Evolutionary conservation across 2,329 filamentous ascomycete genomes (phyloP).

Genomic region (Monilinia fructigena): DNA sequence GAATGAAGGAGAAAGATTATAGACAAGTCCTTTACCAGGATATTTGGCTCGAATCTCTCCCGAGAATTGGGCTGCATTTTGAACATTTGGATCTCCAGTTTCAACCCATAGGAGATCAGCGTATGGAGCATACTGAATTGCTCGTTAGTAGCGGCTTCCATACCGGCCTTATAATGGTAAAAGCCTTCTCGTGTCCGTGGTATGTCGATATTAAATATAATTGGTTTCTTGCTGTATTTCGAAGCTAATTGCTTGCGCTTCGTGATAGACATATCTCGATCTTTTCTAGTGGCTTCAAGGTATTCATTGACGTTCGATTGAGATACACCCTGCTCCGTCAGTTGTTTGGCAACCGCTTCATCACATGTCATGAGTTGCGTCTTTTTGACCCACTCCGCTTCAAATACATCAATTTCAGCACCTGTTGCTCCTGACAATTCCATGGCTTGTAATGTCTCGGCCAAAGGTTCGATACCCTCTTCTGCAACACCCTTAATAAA

Average conservation of each 20-base stretch:
- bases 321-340: slow-evolving; percentile 63
- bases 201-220: slow-evolving; percentile 87
- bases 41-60: slow-evolving; percentile 67
- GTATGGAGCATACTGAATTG: slow-evolving; percentile 85
- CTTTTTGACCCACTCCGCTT: slow-evolving; percentile 83
- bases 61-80: slow-evolving; percentile 73
- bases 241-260: slow-evolving; percentile 72
- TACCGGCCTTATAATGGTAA: slow-evolving; percentile 85
- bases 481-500: slow-evolving; percentile 89
- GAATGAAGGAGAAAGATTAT: slow-evolving; percentile 95
- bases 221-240: slow-evolving; percentile 62
- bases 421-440: slow-evolving; percentile 75
- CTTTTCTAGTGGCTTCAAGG: slow-evolving; percentile 56
- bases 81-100: slow-evolving; percentile 83
- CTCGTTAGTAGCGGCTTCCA: slow-evolving; percentile 84
- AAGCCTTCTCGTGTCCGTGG: slow-evolving; percentile 91
- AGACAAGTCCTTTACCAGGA: slow-evolving; percentile 86
- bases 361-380: slow-evolving; percentile 88
- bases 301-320: slow-evolving; percentile 67
- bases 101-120: slow-evolving; percentile 97
- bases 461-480: slow-evolving; percentile 70
- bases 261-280: slow-evolving; percentile 75
- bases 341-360: slow-evolving; percentile 78
- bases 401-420: slow-evolving; percentile 79
- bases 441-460: slow-evolving; percentile 88